Evolutionary conservation across 2,329 filamentous ascomycete species (phyloP), one percentile per base, ranked within the genome.

Genomic region (Aureobasidium sp.): DNA sequence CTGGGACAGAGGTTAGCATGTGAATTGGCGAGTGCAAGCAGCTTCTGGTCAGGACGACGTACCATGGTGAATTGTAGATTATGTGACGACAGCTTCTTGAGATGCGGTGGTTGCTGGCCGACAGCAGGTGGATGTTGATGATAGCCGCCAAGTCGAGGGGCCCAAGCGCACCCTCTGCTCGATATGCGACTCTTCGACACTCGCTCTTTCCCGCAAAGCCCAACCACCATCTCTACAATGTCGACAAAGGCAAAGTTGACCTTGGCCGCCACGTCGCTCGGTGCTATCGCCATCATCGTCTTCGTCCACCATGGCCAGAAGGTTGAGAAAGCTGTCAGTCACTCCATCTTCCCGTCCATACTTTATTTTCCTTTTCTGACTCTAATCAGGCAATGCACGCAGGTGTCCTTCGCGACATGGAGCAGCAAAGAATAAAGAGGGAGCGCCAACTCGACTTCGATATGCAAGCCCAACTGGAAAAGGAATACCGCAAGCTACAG

Each of bases 401-500:
- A 67, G 94, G 94, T 48, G 94, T 99, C 45, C 79, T 97, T 66
- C 89, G 93, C 66, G 94, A 99, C 71, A 89, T 97, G 81, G 93
- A 97, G 72, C 91, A 95, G 71, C 92, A 96, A 73, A 86, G 89
- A 49, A 74, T 97, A 66, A 97, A 97, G 77, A 83, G 85, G 67
- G 94, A 99, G 74, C 87, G 94, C 63, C 90, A 95, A 74, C 84
- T 91, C 57, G 94, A 99, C 72, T 99, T 99, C 70, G 92, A 97
- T 66, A 85, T 96, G 83, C 94, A 99, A 73, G 84, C 82, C 65
- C 83, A 82, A 7, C 79, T 99, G 51, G 92, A 97, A 76, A 84
- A 88, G 69, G 90, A 99, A 74, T 97, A 97, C 75, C 86, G 87
- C 73, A 93, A 93, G 74, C 81, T 91, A 36, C 94, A 99, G 77